Evolutionary conservation across 2,329 filamentous ascomycete genomes (phyloP).

Genomic region (Colletotrichum somersetense): DNA sequence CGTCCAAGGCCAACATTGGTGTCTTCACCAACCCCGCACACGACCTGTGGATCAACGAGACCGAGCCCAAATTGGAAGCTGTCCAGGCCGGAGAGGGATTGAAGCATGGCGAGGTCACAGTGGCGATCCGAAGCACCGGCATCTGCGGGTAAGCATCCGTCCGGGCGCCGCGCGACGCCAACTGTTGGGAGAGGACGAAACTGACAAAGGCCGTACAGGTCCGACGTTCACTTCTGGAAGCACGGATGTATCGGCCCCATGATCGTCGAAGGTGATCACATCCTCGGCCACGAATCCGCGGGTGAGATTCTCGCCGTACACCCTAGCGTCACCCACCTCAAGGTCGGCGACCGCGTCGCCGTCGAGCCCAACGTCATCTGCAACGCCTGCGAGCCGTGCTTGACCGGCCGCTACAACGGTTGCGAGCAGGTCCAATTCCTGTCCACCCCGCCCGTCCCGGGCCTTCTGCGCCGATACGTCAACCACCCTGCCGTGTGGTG

Average conservation of each 20-base stretch:
- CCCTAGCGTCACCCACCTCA: constrained; percentile 81
- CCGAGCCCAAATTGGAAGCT: constrained; percentile 80
- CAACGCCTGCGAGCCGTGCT: constrained; percentile 88
- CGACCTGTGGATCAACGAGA: constrained; percentile 88
- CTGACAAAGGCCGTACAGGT: constrained; percentile 64
- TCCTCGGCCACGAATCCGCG: constrained; percentile 94
- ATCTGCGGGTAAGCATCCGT: constrained; percentile 81
- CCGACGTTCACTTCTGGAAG: constrained; percentile 98
- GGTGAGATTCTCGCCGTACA: constrained; percentile 86
- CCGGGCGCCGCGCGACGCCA: neutral
- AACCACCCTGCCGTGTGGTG: constrained; percentile 96
- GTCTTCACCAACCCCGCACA: constrained; percentile 96
- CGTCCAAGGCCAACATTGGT: constrained; percentile 88
- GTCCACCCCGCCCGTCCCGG: constrained; percentile 89
- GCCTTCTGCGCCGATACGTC: constrained; percentile 90
- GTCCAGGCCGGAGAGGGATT: constrained; percentile 77
- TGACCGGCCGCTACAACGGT: constrained; percentile 95
- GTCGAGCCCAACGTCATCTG: constrained; percentile 96
- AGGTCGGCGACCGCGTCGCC: constrained; percentile 90
- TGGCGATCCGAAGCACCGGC: constrained; percentile 92
- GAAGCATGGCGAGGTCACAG: constrained; percentile 84
- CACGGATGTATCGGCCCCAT: constrained; percentile 95
- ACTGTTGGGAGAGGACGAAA: constrained; percentile 24
- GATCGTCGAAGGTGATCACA: constrained; percentile 90
- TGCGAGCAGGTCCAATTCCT: constrained; percentile 89